Base-by-base conservation (phyloP, 2,329 filamentous ascomycete genomes). In the Diaporthe velutina region DNA sequence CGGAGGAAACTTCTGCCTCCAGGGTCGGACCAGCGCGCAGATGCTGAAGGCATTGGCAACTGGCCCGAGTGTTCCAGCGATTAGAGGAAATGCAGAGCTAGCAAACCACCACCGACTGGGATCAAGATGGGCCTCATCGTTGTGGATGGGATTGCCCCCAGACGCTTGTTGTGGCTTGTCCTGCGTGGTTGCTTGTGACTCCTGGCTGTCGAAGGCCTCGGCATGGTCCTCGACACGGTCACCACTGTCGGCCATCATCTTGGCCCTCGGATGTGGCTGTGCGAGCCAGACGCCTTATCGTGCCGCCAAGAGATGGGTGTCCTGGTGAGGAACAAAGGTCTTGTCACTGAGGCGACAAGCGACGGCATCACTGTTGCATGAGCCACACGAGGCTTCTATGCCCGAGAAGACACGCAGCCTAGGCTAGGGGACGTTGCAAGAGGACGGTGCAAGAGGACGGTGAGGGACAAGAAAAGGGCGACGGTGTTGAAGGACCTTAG, bases 11-110 rank as follows among this genome's bases (percentile, higher is more conserved):
- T 86, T 86, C 81, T 93, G 90, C 75, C 94, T 88, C 96, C 95
- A 98, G 30, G 91, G 91, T 38, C 91, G 92, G 1, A 95, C 94
- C n/a, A 98, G 87, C 10, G 95, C 94, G 76, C 94, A 95, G 74
- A 98, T 95, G 74, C 93, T 96, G 83, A 97, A 93, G 40, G 97
- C 92, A 74, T 96, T 98, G 3, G 96, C 96, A 13, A 98, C 90
- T 0, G 96, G 96, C 0, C 95, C 95, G 3, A 97, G 89, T 0
- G 95, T 95, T 45, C 95, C 95, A 2, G 95, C 95, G 15, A 97
- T 89, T 81, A 98, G 91, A 42, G 94, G 94, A 77, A 96, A 92
- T 13, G 89, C 90, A 1, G 90, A 90, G 3, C 90, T 90, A 35
- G 90, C 88, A 79, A 92, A 88, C 90, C 90, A 93, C 90, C 90